Evolutionary conservation across 345 rosid genomes (phyloP).

Genomic region (Citrus sp.): DNA sequence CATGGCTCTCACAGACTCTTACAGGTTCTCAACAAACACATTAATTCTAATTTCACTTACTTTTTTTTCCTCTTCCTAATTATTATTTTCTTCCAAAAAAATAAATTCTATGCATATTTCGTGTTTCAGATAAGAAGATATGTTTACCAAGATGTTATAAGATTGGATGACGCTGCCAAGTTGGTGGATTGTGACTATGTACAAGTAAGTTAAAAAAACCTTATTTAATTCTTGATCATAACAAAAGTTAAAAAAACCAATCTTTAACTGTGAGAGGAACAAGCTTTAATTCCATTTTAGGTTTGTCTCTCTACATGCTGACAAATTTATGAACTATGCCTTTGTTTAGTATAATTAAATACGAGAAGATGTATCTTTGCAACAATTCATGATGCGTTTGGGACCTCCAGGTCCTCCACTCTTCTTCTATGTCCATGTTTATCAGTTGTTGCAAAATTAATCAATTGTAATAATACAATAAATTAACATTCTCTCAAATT

Average conservation of each 20-base stretch:
- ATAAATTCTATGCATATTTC: neutral
- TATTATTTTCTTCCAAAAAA: neutral
- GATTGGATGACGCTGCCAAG: constrained; percentile 64
- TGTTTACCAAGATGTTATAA: constrained; percentile 76
- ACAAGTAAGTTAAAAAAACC: constrained; percentile 64
- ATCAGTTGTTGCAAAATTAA: neutral
- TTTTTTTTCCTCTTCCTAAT: neutral
- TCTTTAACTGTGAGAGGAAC: neutral
- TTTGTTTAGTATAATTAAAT: neutral
- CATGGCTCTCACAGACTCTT: constrained; percentile 73
- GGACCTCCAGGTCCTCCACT: neutral
- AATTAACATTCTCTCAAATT: too few relatives aligned
- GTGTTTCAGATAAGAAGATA: constrained; percentile 77
- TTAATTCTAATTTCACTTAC: neutral
- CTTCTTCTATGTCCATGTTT: neutral
- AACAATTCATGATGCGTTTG: neutral
- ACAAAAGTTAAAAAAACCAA: neutral
- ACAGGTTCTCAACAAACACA: constrained; percentile 45
- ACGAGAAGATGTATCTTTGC: neutral
- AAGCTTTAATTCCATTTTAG: neutral
- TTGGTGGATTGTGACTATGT: constrained; percentile 72
- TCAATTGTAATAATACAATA: too few relatives aligned
- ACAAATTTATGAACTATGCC: constrained; percentile 1
- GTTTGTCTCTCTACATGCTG: constrained; percentile 5
- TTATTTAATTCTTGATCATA: neutral